phyloP scores from a whole-genome alignment of 2,329 filamentous ascomycete species.

The Diatrype stigma region DNA sequence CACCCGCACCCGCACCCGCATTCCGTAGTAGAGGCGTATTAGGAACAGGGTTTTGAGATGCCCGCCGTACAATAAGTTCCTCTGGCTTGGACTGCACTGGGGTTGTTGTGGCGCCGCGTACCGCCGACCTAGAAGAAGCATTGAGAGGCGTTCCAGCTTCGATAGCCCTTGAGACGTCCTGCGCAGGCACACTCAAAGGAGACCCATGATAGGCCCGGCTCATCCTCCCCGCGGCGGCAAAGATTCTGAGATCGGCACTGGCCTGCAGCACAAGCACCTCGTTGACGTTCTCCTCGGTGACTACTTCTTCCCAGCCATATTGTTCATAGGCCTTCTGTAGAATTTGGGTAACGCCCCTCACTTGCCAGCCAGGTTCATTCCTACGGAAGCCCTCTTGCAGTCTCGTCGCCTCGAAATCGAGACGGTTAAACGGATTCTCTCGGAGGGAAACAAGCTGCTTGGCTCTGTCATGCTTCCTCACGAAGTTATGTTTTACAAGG shows the following conservation, averaged over 20 bases:
- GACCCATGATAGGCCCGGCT: background rate
- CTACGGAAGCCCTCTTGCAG: background rate
- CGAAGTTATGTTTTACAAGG: background rate
- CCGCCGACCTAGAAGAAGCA: background rate
- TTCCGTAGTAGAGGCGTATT: no score
- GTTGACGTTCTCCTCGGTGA: conserved; percentile 2
- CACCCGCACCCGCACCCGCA: no score
- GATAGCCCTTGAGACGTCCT: background rate
- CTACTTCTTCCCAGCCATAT: background rate
- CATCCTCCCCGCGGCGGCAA: background rate
- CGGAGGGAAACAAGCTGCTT: background rate
- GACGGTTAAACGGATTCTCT: conserved; percentile 2
- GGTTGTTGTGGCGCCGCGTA: background rate
- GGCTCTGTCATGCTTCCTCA: background rate
- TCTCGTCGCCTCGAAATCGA: conserved; percentile 2
- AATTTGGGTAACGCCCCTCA: background rate
- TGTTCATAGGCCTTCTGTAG: conserved; percentile 1
- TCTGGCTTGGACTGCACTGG: background rate
- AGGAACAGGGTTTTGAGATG: background rate
- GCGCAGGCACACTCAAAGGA: background rate
- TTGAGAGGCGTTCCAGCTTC: background rate
- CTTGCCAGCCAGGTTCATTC: conserved; percentile 1
- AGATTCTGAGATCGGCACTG: background rate
- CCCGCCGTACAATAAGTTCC: background rate
- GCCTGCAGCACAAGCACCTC: background rate